Base-by-base conservation (phyloP, 1,284 basidiomycete species). In the Singerocomus rubriflavus region DNA sequence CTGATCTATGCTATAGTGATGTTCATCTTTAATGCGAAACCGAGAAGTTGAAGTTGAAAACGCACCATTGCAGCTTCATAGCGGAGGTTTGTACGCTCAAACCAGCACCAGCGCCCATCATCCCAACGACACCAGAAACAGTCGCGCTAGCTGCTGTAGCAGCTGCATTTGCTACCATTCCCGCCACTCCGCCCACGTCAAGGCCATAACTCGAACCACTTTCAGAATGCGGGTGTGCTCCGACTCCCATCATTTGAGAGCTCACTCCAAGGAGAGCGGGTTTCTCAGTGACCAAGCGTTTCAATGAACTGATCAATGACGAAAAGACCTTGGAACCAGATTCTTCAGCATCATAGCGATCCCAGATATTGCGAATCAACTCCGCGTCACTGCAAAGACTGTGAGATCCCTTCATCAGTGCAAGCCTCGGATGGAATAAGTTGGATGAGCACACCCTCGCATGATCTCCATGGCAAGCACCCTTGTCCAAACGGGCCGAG, bases 381-480 rank as follows among this genome's bases (percentile, higher is more conserved):
- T 86, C 81, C 0, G 85, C 81, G 56, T 97, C 93, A 46, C 82
- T 87, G 65, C 92, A 96, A 26, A 97, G 71, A 2, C 91, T 76
- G 54, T 16, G 30, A 43, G 37, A 38, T n/a, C 7, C 12, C 8
- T 14, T 14, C 7, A 46, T 67, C n/a, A 63, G 31, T 33, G 4
- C 1, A 17, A 4, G 29, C 13, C 34, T 9, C 7, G 31, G 1
- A 44, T 16, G 14, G 5, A 31, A 9, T 12, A 17, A 37, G 14
- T 16, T 37, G 30, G 35, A 41, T 36, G 32, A 39, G 60, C 72
- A 50, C 49, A 79, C 88, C 91, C 93, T 63, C 93, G 78, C 73
- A 95, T 84, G 40, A 95, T 90, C 67, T 98, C 94, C 81, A 96
- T 85, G 1, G 90, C 85, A 4, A 98, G 76, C 0, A 95, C 91